Percentiles rank a stretch among this genome's conserved stretches.
Evolutionary conservation across 2,329 filamentous ascomycete genomes (phyloP).

Genomic region (Hypoxylon sp.): DNA sequence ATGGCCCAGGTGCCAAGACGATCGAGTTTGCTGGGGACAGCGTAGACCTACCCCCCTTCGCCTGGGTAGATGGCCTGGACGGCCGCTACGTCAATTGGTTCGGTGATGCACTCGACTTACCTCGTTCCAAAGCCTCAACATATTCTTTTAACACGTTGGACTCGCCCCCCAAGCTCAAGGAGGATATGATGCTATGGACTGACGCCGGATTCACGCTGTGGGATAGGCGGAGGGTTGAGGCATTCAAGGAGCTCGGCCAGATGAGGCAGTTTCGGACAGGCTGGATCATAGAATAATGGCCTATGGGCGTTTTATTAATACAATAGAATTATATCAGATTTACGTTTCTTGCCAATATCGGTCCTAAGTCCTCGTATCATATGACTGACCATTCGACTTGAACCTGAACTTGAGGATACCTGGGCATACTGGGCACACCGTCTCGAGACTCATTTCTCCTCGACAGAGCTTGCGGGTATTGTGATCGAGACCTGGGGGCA

Average conservation of each 20-base stretch:
- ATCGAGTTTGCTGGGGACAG: background rate
- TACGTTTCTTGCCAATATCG: too few species aligned
- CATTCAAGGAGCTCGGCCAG: constrained; percentile 4
- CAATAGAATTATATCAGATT: too few species aligned
- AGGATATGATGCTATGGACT: background rate
- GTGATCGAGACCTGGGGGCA: too few species aligned
- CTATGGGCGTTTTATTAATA: too few species aligned
- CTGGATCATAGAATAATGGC: constrained; percentile 4
- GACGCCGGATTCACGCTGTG: constrained; percentile 7
- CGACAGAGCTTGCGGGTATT: too few species aligned
- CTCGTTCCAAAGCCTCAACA: background rate
- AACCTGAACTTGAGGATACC: too few species aligned
- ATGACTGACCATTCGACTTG: too few species aligned
- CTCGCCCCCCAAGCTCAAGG: background rate
- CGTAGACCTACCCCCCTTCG: constrained; percentile 1
- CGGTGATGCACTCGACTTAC: constrained; percentile 3
- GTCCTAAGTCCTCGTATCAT: too few species aligned
- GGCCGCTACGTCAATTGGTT: constrained; percentile 1
- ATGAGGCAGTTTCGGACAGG: background rate
- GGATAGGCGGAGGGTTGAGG: constrained; percentile 1
- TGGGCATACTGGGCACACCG: too few species aligned
- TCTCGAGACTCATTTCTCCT: too few species aligned
- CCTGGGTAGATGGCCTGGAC: constrained; percentile 5
- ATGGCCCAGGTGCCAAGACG: background rate
- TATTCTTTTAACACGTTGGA: background rate